phyloP scores from a whole-genome alignment of 192 early-diverging fungal genomes.

The Borealophlyctis nickersoniae region DNA sequence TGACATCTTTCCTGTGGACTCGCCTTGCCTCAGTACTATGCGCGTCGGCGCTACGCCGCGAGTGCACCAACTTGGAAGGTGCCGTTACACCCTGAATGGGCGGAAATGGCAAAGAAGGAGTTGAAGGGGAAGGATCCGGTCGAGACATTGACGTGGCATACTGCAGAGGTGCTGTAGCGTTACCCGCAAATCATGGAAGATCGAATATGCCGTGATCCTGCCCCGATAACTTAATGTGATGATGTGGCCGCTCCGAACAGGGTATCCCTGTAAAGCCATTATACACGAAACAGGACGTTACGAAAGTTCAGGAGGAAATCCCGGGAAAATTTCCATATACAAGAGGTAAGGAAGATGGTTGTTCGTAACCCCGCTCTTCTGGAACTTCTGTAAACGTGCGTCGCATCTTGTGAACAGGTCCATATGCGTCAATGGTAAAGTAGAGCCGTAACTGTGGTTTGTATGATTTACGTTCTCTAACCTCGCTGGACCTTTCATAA shows the following conservation, averaged over 20 bases:
- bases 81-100: conserved; percentile 76
- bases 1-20: too few relatives aligned
- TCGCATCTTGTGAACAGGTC: background rate
- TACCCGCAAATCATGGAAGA: too few relatives aligned
- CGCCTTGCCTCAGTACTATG: too few relatives aligned
- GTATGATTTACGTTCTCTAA: too few relatives aligned
- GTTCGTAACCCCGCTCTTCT: background rate
- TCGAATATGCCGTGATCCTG: too few relatives aligned
- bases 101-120: conserved; percentile 71
- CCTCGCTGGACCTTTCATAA: too few relatives aligned
- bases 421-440: conserved; percentile 66
- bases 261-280: conserved; percentile 81
- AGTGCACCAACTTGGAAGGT: conserved; percentile 4
- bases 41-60: too few relatives aligned
- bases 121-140: conserved; percentile 83
- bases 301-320: conserved; percentile 58
- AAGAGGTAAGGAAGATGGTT: conserved; percentile 62
- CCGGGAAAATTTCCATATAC: conserved; percentile 86
- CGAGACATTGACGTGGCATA: conserved; percentile 71
- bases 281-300: conserved; percentile 74
- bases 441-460: too few relatives aligned
- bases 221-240: too few relatives aligned
- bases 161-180: conserved; percentile 66
- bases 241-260: too few relatives aligned
- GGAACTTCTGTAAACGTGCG: too few relatives aligned